phyloP scores from a whole-genome alignment of 2,329 filamentous ascomycete genomes.

The Epichloe coenophiala region DNA sequence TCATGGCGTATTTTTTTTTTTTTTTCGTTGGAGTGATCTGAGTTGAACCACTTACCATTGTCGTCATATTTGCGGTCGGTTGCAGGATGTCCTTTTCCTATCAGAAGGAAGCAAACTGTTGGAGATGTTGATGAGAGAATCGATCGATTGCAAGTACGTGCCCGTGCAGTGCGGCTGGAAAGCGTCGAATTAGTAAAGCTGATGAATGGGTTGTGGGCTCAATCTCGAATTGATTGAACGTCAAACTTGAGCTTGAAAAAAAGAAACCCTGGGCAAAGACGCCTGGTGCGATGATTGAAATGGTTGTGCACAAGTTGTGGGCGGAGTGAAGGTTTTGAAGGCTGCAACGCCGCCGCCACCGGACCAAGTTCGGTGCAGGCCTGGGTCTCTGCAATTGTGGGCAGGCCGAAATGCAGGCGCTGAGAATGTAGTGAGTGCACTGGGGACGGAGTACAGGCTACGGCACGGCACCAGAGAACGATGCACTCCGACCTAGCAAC shows the following conservation, averaged over 20 bases:
- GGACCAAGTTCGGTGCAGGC: too few species aligned
- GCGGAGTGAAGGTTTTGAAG: slow-evolving; percentile 4
- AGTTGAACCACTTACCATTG: slow-evolving; percentile 30
- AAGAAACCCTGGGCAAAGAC: background rate
- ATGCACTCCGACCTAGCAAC: background rate
- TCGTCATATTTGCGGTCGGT: slow-evolving; percentile 29
- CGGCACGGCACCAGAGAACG: background rate
- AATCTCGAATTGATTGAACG: background rate
- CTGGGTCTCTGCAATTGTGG: background rate
- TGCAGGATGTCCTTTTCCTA: slow-evolving; percentile 10
- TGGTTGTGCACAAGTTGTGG: background rate
- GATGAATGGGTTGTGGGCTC: background rate
- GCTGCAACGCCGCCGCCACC: background rate
- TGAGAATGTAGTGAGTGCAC: background rate
- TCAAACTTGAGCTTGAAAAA: background rate
- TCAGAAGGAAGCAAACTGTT: slow-evolving; percentile 9
- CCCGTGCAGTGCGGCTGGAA: background rate
- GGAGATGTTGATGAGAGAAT: background rate
- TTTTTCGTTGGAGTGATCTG: background rate
- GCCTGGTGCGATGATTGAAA: background rate
- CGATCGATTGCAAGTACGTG: background rate
- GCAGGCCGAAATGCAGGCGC: background rate
- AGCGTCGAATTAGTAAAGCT: background rate
- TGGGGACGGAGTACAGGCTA: background rate
- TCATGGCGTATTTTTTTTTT: too few species aligned